These are phyloP conservation scores for Haplosporangium gracile DNA, from an alignment of 192 early-diverging fungal species.

Conservation along the genomic window DNA sequence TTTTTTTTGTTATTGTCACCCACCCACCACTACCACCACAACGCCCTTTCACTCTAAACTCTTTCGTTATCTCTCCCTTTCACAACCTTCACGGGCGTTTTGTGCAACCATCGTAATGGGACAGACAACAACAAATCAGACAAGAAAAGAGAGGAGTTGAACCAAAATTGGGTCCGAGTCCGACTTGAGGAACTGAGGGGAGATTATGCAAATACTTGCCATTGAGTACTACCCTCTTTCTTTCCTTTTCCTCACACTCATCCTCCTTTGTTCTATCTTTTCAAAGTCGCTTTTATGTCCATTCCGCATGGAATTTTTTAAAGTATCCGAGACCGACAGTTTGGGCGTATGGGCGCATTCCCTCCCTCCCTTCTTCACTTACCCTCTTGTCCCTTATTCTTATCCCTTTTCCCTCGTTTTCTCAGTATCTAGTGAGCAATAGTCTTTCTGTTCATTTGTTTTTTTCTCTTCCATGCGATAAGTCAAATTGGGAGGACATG, in stretches of 20 bases:
- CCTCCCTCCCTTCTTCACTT: not conserved
- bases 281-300: too few species aligned
- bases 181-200: not conserved
- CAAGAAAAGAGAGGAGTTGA: not conserved
- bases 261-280: not conserved
- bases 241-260: not conserved
- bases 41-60: not conserved
- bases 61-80: not conserved
- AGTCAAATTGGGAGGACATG: not conserved
- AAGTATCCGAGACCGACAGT: constrained; percentile 2
- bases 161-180: constrained; percentile 7
- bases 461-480: not conserved
- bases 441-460: not conserved
- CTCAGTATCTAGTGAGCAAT: not conserved
- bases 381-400: not conserved
- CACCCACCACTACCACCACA: not conserved
- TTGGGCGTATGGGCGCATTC: not conserved
- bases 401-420: not conserved
- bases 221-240: not conserved
- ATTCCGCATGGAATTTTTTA: not conserved
- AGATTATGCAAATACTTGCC: constrained; percentile 5
- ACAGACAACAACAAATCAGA: not conserved
- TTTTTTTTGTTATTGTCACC: not conserved
- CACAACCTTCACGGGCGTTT: not conserved
- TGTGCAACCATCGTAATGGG: not conserved